Base-by-base conservation (phyloP, 495 filamentous ascomycete genomes). In the Ramalina intermedia region DNA sequence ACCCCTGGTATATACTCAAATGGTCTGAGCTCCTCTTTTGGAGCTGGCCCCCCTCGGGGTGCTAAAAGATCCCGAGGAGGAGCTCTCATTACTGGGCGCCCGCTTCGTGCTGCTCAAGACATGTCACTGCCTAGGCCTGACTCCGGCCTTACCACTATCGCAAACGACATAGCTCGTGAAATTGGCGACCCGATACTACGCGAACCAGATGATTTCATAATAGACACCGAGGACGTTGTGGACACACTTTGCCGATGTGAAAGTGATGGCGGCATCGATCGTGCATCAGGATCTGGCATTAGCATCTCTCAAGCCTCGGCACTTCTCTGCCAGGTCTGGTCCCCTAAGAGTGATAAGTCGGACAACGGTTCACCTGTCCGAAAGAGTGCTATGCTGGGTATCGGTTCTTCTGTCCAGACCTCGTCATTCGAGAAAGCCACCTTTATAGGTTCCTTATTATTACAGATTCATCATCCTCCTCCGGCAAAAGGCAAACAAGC, bases 391-490 rank as follows among this genome's bases (percentile, higher is more conserved):
- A 72, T 71, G 4, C 49, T 62, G 13, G 60, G 59, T 45, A 78
- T 86, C 58, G 84, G 82, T 1, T 83, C 83, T 24, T 74, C 72
- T 4, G 69, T 77, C 33, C 55, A 71, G 41, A 74, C 77, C 11
- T 64, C 76, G 3, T 56, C 68, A 16, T 68, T 86, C 29, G 72
- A 74, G 39, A 88, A 88, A 58, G 85, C 88, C 12, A 76, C 73
- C 50, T 91, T 81, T 57, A 46, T 94, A 8, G 79, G 76, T 24
- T 76, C 74, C 16, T 64, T 94, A 13, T 67, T 87, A 8, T 70
- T 94, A 18, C 75, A 76, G 46, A 71, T 93, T 29, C 82, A 87
- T 55, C 82, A 91, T 58, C 83, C 85, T 29, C 69, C 70, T 18
- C 37, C 49, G 37, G 52, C 56, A 39, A 55, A 55, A 49, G 45